Percentiles rank a stretch among this genome's conserved stretches.
Conservation (phyloP, 176 grass and related monocot genomes). For the Oryza nivara region DNA sequence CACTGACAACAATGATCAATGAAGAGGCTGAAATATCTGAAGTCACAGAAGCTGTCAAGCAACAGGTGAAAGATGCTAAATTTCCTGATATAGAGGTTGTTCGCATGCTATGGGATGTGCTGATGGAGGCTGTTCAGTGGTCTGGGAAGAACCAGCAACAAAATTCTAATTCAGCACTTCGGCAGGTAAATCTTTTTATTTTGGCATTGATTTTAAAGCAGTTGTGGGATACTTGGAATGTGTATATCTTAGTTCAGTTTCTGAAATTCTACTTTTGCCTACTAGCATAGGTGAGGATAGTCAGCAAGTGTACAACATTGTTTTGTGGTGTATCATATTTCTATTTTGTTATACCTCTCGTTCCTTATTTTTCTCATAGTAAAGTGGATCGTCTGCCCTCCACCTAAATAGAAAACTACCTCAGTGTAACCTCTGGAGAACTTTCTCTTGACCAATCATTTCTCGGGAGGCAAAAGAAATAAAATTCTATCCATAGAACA, state of each 20-base stretch:
- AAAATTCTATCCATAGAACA: not conserved
- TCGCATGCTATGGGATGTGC: constrained; percentile 90
- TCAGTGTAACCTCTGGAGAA: not conserved
- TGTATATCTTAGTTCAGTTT: no score
- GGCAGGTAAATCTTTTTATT: constrained; percentile 57
- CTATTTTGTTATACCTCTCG: not conserved
- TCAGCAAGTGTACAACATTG: not conserved
- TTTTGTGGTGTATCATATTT: not conserved
- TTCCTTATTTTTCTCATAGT: not conserved
- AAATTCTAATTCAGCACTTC: constrained; percentile 92
- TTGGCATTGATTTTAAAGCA: not conserved
- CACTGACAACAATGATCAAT: constrained; percentile 73
- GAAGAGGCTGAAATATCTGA: constrained; percentile 87
- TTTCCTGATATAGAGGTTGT: constrained; percentile 94
- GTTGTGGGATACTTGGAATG: not conserved
- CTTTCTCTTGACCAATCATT: not conserved
- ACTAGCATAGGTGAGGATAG: not conserved
- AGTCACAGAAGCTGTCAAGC: constrained; percentile 82
- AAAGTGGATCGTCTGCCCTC: not conserved
- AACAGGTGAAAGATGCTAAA: constrained; percentile 90
- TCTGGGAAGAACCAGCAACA: constrained; percentile 99
- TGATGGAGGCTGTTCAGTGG: constrained; percentile 99
- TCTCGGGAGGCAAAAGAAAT: not conserved
- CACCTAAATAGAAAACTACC: not conserved
- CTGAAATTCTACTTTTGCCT: no score